Base-by-base conservation (phyloP, 805 yeast species). In the Hanseniaspora meyeri region DNA sequence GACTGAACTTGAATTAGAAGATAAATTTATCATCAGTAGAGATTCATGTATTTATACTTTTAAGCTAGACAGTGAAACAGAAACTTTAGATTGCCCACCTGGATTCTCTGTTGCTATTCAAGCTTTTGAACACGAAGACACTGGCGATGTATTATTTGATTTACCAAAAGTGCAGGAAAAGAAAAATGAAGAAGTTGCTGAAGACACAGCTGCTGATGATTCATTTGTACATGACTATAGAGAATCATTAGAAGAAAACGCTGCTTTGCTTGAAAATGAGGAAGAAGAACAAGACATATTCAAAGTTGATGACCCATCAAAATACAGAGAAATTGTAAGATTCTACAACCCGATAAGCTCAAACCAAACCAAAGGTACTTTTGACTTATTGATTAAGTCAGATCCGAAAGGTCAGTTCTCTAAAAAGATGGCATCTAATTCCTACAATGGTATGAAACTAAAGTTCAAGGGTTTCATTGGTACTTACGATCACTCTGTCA, bases 391-490 rank as follows among this genome's bases (percentile, higher is more conserved):
- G 65, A 85, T 86, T 42, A 86, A 86, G 69, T 83, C 89, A 2
- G 85, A 86, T 66, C 74, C 79, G 40, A 78, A 80, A 40, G 95
- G 95, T 39, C 74, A 68, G 57, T 87, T 86, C 8, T 83, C 90
- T 6, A 80, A 74, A 62, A 71, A 76, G 60, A 79, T 86, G 68
- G 91, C 91, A 4, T 50, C 58, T 17, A 46, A 50, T 24, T 34
- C 55, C 16, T 56, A 56, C 40, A 56, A 51, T 12, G 65, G 74
- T 59, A 73, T 86, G 62, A 72, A 70, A 53, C 85, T 85, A 19
- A 77, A 78, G 59, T 85, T 86, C 64, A 79, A 81, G 67, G 95
- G 95, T 1, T 89, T 93, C 17, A 85, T 85, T 51, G 93, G 95
- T 16, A 76, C 82, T 66, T 79, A 86, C 68, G 68, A 78, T 37